These are phyloP conservation scores for Auxenochlorella protothecoides DNA, from an alignment of 139 green algal species.

Conservation along the genomic window DNA sequence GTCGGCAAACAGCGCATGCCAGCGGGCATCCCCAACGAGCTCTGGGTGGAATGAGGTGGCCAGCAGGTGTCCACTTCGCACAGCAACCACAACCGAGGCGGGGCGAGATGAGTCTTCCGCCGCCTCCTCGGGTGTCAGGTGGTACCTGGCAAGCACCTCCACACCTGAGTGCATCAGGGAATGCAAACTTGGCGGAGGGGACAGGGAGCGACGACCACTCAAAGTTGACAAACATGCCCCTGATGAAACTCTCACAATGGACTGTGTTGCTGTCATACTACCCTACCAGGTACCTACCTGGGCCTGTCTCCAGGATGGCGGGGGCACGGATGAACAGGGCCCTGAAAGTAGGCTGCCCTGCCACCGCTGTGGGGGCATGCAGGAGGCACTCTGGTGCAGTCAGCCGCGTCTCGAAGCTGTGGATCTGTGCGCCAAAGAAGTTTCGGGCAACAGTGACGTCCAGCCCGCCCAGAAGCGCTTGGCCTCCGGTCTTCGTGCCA, in stretches of 20 bases:
- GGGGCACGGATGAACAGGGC: constrained; percentile 81
- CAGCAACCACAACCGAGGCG: constrained; percentile 58
- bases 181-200: background rate
- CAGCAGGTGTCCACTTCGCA: constrained; percentile 67
- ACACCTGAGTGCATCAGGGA: constrained; percentile 33
- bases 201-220: background rate
- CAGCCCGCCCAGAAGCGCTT: constrained; percentile 85
- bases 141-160: constrained; percentile 71
- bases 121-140: constrained; percentile 46
- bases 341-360: constrained; percentile 11
- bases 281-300: constrained; percentile 3
- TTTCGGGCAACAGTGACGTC: constrained; percentile 88
- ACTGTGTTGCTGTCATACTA: background rate
- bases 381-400: constrained; percentile 41
- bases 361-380: background rate
- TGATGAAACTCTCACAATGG: background rate
- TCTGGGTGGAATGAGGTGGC: constrained; percentile 97
- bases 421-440: constrained; percentile 95
- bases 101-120: constrained; percentile 8
- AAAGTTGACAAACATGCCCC: background rate
- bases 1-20: constrained; percentile 80
- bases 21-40: constrained; percentile 77
- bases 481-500: constrained; percentile 88
- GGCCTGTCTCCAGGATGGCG: constrained; percentile 65
- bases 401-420: constrained; percentile 89